Evolutionary conservation across 169 alveolate species (phyloP).

Genomic region (Plasmodium knowlesi): DNA sequence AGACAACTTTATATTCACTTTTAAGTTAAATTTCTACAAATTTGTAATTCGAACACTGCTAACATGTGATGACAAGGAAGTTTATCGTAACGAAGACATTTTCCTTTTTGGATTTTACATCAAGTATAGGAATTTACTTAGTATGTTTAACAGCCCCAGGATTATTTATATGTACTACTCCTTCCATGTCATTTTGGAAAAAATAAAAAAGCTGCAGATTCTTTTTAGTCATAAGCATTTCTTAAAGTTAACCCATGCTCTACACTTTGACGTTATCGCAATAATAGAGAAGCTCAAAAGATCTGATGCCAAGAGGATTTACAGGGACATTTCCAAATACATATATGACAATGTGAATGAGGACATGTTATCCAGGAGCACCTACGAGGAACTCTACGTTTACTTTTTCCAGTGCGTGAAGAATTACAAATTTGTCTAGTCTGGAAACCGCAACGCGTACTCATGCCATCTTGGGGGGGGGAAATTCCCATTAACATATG

Average conservation of each 20-base stretch:
- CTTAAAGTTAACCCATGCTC: slow-evolving; percentile 23
- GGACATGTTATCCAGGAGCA: not conserved
- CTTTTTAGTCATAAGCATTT: slow-evolving; percentile 18
- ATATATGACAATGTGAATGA: slow-evolving; percentile 17
- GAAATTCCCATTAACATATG: not conserved
- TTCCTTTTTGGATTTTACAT: slow-evolving; percentile 63
- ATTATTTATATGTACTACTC: slow-evolving; percentile 35
- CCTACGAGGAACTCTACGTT: slow-evolving; percentile 13
- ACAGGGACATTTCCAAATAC: slow-evolving; percentile 15
- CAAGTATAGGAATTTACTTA: slow-evolving; percentile 38
- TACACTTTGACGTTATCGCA: slow-evolving; percentile 44
- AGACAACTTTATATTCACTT: slow-evolving; percentile 47
- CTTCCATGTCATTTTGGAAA: slow-evolving; percentile 37
- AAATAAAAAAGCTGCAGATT: slow-evolving; percentile 25
- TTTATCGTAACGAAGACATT: slow-evolving; percentile 13
- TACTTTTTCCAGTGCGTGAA: slow-evolving; percentile 49
- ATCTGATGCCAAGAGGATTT: not conserved
- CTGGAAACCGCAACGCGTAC: not conserved
- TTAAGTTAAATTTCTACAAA: slow-evolving; percentile 43
- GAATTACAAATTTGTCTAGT: slow-evolving; percentile 16
- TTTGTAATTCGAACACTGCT: slow-evolving; percentile 41
- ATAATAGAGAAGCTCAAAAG: slow-evolving; percentile 27
- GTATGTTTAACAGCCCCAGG: slow-evolving; percentile 57
- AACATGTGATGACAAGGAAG: slow-evolving; percentile 47
- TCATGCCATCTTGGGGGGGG: not conserved